phyloP scores from a whole-genome alignment of 1,139 yeast species.

The Diutina ranongensis region DNA sequence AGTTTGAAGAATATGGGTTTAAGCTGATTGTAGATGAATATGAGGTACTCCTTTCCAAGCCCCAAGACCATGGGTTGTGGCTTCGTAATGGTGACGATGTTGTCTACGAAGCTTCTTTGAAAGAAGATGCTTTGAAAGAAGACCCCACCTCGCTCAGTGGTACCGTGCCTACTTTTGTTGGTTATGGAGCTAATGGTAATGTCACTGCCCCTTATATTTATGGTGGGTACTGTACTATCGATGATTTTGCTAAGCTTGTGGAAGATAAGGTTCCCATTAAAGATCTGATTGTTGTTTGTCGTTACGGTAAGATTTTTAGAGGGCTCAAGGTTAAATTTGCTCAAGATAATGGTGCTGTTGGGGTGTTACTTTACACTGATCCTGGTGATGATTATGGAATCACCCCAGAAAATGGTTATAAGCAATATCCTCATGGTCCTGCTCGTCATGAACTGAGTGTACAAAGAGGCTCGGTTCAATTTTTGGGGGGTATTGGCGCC shows the following conservation, averaged over 20 bases:
- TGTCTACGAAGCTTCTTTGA: slow-evolving; percentile 50
- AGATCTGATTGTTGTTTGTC: slow-evolving; percentile 45
- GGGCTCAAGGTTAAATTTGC: slow-evolving; percentile 63
- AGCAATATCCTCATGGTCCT: slow-evolving; percentile 54
- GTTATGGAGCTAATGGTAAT: slow-evolving; percentile 60
- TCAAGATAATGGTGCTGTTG: slow-evolving; percentile 49
- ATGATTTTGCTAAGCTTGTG: slow-evolving; percentile 38
- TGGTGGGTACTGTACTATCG: slow-evolving; percentile 49
- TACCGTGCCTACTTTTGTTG: slow-evolving; percentile 49
- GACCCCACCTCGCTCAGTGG: slow-evolving; percentile 55
- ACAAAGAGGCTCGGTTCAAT: slow-evolving; percentile 28
- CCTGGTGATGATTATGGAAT: slow-evolving; percentile 53
- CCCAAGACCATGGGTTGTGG: slow-evolving; percentile 33
- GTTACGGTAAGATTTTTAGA: slow-evolving; percentile 51
- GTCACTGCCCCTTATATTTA: slow-evolving; percentile 47
- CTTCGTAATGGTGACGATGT: slow-evolving; percentile 16
- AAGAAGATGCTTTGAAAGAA: slow-evolving; percentile 60
- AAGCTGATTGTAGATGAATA: slow-evolving; percentile 8
- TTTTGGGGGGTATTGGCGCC: slow-evolving; percentile 45
- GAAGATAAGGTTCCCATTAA: slow-evolving; percentile 33
- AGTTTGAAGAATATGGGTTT: slow-evolving; percentile 40
- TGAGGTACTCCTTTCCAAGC: slow-evolving; percentile 17
- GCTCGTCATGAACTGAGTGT: slow-evolving; percentile 52
- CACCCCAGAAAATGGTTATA: slow-evolving; percentile 37
- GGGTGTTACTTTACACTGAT: slow-evolving; percentile 50